These are phyloP conservation scores for Auriscalpium vulgare DNA, from an alignment of 768 basidiomycete species.

Conservation along the genomic window DNA sequence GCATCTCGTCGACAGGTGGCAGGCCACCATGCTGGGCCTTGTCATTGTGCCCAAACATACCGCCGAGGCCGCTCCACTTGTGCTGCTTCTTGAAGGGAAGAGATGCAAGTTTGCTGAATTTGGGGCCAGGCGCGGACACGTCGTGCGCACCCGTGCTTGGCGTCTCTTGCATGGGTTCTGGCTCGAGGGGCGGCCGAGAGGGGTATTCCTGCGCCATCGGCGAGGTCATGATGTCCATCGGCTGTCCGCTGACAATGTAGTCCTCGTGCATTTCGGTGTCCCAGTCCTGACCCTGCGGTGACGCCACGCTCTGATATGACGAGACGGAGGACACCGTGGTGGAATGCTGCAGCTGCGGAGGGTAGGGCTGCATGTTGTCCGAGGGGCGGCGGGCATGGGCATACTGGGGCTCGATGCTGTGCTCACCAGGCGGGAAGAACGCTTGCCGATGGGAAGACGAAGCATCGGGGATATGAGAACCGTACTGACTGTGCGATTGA, in stretches of 20 bases:
- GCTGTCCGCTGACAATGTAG: slow-evolving; percentile 28
- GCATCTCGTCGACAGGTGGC: slow-evolving; percentile 68
- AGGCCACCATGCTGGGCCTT: slow-evolving; percentile 54
- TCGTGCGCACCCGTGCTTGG: slow-evolving; percentile 31
- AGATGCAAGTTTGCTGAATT: slow-evolving; percentile 48
- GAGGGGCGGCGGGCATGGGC: not conserved
- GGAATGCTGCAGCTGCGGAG: slow-evolving; percentile 12
- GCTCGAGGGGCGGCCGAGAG: slow-evolving; percentile 32
- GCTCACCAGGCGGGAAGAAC: slow-evolving; percentile 7
- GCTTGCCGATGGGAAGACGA: slow-evolving; percentile 14
- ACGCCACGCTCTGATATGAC: slow-evolving; percentile 12
- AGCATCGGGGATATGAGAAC: slow-evolving; percentile 2
- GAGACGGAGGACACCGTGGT: slow-evolving; percentile 11
- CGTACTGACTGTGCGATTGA: not conserved
- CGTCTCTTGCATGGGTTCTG: slow-evolving; percentile 29
- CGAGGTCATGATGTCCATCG: slow-evolving; percentile 45
- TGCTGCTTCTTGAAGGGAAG: slow-evolving; percentile 65
- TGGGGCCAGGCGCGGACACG: slow-evolving; percentile 34
- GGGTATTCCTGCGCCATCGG: slow-evolving; percentile 47
- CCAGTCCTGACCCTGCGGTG: slow-evolving; percentile 23
- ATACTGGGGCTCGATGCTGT: slow-evolving; percentile 9
- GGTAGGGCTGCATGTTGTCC: slow-evolving; percentile 7
- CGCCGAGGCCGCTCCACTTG: slow-evolving; percentile 51
- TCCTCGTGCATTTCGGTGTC: slow-evolving; percentile 43
- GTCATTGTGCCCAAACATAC: slow-evolving; percentile 66